A percentile compares a stretch with the other conserved stretches of the same genome.
These are phyloP conservation scores for Phlebopus sp. DNA, from an alignment of 1,284 basidiomycete species.

Conservation along the genomic window DNA sequence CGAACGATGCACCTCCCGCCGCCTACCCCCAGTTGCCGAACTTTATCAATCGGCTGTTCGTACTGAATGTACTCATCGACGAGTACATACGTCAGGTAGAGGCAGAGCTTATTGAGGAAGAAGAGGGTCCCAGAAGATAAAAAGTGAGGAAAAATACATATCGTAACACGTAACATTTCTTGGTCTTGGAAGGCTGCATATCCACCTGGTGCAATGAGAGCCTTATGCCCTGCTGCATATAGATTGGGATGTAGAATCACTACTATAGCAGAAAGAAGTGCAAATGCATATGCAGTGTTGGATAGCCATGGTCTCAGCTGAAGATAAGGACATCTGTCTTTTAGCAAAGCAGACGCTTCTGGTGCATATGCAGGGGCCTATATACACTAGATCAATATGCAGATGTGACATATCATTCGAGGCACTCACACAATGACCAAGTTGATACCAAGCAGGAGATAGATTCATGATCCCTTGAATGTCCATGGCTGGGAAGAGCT, in stretches of 20 bases:
- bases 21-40: too few species aligned
- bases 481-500: background rate
- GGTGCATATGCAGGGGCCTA: background rate
- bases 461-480: conserved; percentile 1
- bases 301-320: background rate
- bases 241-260: conserved; percentile 6
- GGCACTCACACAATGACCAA: conserved; percentile 3
- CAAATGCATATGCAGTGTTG: background rate
- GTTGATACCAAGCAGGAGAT: conserved; percentile 5
- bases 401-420: too few species aligned
- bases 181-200: background rate
- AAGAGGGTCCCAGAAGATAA: too few species aligned
- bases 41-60: too few species aligned
- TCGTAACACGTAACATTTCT: too few species aligned
- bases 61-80: too few species aligned
- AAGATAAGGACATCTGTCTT: background rate
- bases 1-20: too few species aligned
- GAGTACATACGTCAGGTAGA: too few species aligned
- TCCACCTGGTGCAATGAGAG: background rate
- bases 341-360: background rate
- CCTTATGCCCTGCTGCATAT: background rate
- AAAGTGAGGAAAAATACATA: too few species aligned
- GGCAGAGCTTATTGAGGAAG: too few species aligned
- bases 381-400: background rate
- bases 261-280: background rate